Conservation (phyloP, 352 stramenopile genomes). For the Phytophthora syringae region DNA sequence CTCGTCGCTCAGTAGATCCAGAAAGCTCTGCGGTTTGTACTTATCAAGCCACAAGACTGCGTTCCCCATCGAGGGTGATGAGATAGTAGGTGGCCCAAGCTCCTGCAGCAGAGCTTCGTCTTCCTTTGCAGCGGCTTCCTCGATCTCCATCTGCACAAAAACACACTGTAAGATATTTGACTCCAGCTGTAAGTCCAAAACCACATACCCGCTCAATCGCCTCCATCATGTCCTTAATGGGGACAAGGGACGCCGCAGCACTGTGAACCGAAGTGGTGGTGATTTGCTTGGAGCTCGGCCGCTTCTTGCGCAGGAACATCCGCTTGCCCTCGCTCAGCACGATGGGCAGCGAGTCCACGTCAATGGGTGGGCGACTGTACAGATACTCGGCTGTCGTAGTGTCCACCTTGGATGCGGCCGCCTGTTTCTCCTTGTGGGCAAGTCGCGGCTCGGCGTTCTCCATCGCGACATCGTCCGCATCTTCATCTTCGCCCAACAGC, state of each 20-base stretch:
- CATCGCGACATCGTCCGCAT: constrained; percentile 44
- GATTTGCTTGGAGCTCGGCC: constrained; percentile 14
- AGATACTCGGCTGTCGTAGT: constrained; percentile 50
- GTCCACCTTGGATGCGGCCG: constrained; percentile 36
- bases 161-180: constrained; percentile 5
- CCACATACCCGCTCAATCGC: constrained; percentile 52
- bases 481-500: constrained; percentile 67
- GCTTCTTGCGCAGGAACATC: constrained; percentile 74
- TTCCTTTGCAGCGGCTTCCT: constrained; percentile 54
- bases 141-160: constrained; percentile 65
- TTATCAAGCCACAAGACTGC: constrained; percentile 96
- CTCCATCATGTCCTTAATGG: constrained; percentile 67
- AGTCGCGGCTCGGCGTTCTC: constrained; percentile 41
- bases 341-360: constrained; percentile 67
- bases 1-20: constrained; percentile 97
- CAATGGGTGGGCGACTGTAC: constrained; percentile 63
- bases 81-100: not conserved
- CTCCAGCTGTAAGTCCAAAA: too few relatives aligned
- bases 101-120: constrained; percentile 23
- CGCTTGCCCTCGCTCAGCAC: constrained; percentile 58
- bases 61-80: constrained; percentile 10
- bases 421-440: constrained; percentile 35
- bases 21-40: constrained; percentile 94
- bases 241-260: constrained; percentile 43
- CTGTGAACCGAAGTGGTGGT: constrained; percentile 16